Evolutionary conservation across 495 filamentous ascomycete species (phyloP), one percentile per base, ranked within the genome.

Genomic region (Viridothelium virens): DNA sequence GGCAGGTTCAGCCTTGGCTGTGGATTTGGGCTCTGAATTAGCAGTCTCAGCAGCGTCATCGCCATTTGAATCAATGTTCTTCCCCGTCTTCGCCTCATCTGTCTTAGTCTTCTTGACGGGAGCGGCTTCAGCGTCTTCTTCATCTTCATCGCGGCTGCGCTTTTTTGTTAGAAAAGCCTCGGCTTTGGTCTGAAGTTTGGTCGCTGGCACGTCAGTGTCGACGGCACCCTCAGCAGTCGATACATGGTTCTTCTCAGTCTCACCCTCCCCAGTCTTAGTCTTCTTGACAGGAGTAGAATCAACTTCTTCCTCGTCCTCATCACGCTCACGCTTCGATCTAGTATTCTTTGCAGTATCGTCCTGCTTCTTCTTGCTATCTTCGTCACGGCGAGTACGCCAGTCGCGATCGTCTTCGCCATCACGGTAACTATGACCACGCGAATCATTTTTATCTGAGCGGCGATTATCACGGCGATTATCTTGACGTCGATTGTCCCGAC

Each of bases 391-490:
- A 63, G 56, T 75, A 33, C 61, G 38, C 41, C 41, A 53, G n/a
- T 63, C 31, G 46, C 62, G 38, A 46, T 65, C 72, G 46, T 66
- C 64, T 50, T 78, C 72, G 64, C 73, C 70, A 37, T 74, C 69
- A 61, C 72, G 66, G 62, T 74, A 67, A 63, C 69, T 63, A 59
- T 31, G 18, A 44, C 67, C 41, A 14, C 31, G 53, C 3, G 53
- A 34, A 36, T 59, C 53, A 5, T 31, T 59, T 1, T 59, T 34
- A 33, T 67, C 56, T 25, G 61, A 44, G 62, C 61, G 37, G 56
- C 67, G 33, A 14, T 68, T 67, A 48, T 66, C 65, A 11, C 69
- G 68, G 62, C 77, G 70, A 39, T 79, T 75, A 50, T 64, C 62
- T 2, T 63, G 38, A 39, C 7, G 63, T n/a, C 41, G 39, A 36